Evolutionary conservation across 2,329 filamentous ascomycete genomes (phyloP).

Genomic region (Penicillium crustosum): DNA sequence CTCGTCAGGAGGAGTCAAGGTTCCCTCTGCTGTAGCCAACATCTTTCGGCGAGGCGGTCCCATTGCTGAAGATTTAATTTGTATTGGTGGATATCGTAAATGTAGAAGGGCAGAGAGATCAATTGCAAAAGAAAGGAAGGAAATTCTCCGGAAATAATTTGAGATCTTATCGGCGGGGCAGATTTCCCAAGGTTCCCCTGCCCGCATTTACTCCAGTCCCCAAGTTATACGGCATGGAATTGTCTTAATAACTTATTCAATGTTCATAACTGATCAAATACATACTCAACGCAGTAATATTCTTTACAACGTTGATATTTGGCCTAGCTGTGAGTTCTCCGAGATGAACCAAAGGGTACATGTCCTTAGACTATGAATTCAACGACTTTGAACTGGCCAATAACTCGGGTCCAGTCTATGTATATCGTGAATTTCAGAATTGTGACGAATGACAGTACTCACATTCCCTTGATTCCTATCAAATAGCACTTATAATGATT

Average conservation of each 20-base stretch:
- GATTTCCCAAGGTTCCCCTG: slow-evolving; percentile 8
- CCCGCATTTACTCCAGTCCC: not conserved
- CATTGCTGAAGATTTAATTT: slow-evolving; percentile 49
- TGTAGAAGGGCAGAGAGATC: too few species aligned
- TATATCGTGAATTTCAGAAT: not conserved
- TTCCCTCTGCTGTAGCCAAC: slow-evolving; percentile 73
- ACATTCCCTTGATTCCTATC: not conserved
- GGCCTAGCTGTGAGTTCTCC: not conserved
- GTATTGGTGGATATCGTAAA: not conserved
- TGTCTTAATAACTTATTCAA: not conserved
- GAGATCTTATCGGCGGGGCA: slow-evolving; percentile 22
- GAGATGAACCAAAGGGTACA: slow-evolving; percentile 5
- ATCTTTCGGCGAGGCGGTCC: slow-evolving; percentile 73
- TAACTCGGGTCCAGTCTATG: not conserved
- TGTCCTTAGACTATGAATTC: slow-evolving; percentile 25
- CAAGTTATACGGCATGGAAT: not conserved
- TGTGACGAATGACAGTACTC: not conserved
- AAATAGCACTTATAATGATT: not conserved
- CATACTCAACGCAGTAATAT: not conserved
- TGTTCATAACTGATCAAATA: not conserved
- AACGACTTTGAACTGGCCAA: slow-evolving; percentile 18
- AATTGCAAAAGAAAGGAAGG: not conserved
- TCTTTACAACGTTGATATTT: not conserved
- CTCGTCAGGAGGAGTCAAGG: slow-evolving; percentile 59
- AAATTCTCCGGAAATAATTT: slow-evolving; percentile 13